phyloP scores from a whole-genome alignment of 257 asterid genomes.

The Fraxinus quadrangulata region DNA sequence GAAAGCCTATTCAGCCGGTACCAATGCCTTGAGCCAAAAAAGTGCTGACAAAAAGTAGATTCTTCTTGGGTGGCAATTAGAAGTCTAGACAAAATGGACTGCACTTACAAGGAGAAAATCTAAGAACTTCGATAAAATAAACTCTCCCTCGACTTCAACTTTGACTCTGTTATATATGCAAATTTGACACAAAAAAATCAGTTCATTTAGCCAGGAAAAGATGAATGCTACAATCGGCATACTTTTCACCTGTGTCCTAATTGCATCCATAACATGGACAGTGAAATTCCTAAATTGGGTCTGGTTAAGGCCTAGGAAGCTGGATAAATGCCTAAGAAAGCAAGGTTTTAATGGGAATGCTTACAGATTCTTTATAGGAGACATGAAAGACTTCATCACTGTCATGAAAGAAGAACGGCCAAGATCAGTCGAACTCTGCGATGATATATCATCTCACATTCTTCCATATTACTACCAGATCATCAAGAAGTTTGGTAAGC shows the following conservation, averaged over 20 bases:
- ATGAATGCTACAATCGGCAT: conserved; percentile 1
- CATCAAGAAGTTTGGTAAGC: conserved; percentile 32
- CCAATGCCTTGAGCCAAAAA: neutral
- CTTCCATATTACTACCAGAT: conserved; percentile 38
- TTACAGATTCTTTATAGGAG: conserved; percentile 23
- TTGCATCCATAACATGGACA: conserved; percentile 16
- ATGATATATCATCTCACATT: conserved; percentile 36
- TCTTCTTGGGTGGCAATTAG: neutral
- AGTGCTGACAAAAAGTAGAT: neutral
- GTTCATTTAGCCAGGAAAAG: neutral
- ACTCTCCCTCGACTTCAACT: neutral
- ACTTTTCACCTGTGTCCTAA: conserved; percentile 16
- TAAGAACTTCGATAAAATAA: neutral
- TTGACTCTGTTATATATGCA: neutral
- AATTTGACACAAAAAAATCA: neutral
- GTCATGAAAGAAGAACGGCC: conserved; percentile 13
- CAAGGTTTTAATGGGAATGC: conserved; percentile 32
- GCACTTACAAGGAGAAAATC: neutral
- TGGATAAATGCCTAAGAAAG: conserved; percentile 25
- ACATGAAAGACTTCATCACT: conserved; percentile 14
- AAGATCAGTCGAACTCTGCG: conserved; percentile 31
- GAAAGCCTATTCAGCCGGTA: neutral
- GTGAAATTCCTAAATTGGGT: conserved; percentile 33
- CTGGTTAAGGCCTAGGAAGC: conserved; percentile 25
- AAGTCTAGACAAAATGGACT: neutral